Evolutionary conservation across 192 early-diverging fungal species (phyloP).

Genomic region (Oehlia diaphana): DNA sequence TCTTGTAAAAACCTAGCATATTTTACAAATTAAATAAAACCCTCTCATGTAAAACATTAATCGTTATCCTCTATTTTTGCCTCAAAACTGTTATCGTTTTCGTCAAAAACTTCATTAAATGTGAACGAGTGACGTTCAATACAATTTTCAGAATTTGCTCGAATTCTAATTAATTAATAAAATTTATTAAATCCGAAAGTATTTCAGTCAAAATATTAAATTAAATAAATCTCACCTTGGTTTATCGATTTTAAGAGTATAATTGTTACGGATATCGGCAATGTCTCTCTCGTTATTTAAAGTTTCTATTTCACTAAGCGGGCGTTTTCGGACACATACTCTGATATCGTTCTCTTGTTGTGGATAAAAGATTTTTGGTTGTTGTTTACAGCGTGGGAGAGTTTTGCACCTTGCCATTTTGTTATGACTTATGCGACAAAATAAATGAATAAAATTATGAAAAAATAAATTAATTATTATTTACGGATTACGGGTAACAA

Average conservation of each 20-base stretch:
- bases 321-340: constrained; percentile 96
- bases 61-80: constrained; percentile 39
- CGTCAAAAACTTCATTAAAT: constrained; percentile 97
- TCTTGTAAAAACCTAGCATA: constrained; percentile 67
- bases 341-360: constrained; percentile 73
- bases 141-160: constrained; percentile 60
- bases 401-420: too few species aligned
- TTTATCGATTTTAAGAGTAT: constrained; percentile 85
- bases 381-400: too few species aligned
- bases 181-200: neutral
- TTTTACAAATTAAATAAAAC: neutral
- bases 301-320: constrained; percentile 83
- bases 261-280: constrained; percentile 58
- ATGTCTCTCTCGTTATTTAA: constrained; percentile 86
- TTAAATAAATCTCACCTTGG: constrained; percentile 69
- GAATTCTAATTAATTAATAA: constrained; percentile 56
- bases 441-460: too few species aligned
- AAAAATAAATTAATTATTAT: too few species aligned
- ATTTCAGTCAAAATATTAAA: neutral
- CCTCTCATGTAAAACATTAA: neutral
- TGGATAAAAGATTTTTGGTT: too few species aligned
- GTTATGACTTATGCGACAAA: too few species aligned
- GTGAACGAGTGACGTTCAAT: constrained; percentile 91
- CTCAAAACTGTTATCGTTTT: constrained; percentile 72
- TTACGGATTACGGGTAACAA: too few species aligned